Conservation (phyloP, 768 basidiomycete species). For the Mrakia gelida region DNA sequence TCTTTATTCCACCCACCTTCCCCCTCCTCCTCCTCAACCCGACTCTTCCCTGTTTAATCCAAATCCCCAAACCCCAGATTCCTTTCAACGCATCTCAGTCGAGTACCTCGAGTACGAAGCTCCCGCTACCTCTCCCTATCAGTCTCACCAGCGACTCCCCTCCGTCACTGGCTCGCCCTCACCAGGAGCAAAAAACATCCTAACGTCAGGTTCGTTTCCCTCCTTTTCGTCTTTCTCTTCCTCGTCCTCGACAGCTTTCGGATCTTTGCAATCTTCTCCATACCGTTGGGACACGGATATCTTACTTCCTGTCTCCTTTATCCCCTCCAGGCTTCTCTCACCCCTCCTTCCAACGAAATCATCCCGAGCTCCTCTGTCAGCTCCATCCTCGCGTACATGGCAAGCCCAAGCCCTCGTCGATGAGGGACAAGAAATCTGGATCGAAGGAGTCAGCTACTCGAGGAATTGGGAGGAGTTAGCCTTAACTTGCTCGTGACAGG, state of each 20-base stretch:
- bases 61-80: neutral
- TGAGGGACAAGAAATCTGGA: too few relatives aligned
- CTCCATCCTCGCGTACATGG: neutral
- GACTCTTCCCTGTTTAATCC: neutral
- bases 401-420: neutral
- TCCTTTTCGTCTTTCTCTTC: too few relatives aligned
- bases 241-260: neutral
- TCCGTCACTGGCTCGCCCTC: neutral
- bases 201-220: too few relatives aligned
- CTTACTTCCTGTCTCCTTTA: neutral
- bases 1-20: too few relatives aligned
- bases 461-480: too few relatives aligned
- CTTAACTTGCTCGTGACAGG: too few relatives aligned
- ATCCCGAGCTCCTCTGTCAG: neutral
- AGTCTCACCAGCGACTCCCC: neutral
- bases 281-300: neutral
- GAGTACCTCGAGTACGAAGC: neutral
- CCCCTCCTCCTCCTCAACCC: neutral
- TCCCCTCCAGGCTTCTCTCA: neutral
- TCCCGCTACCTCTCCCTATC: neutral
- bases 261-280: neutral
- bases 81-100: neutral
- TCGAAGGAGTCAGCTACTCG: too few relatives aligned
- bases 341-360: neutral
- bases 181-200: neutral